phyloP scores from a whole-genome alignment of 495 filamentous ascomycete species.

The Xeromyces bisporus region DNA sequence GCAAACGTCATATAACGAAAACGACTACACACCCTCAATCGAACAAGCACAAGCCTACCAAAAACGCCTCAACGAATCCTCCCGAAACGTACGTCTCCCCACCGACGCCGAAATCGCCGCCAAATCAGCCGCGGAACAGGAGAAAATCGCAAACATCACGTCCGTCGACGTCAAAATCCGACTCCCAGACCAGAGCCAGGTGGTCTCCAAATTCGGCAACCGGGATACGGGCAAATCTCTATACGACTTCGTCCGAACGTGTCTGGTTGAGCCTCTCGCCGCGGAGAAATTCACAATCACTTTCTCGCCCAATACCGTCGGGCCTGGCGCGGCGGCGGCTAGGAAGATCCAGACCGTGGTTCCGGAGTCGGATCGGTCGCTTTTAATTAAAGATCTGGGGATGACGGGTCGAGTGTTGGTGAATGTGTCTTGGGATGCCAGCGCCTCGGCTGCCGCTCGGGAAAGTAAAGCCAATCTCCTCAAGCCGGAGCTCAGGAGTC shows the following conservation, averaged over 20 bases:
- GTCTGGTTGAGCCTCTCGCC: slow-evolving; percentile 16
- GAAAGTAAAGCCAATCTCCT: slow-evolving; percentile 29
- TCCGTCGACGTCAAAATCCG: slow-evolving; percentile 64
- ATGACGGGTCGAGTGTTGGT: slow-evolving; percentile 54
- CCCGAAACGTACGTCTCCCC: slow-evolving; percentile 46
- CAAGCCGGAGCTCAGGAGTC: slow-evolving; percentile 46
- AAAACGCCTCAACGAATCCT: slow-evolving; percentile 41
- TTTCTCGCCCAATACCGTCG: slow-evolving; percentile 9
- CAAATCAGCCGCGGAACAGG: slow-evolving; percentile 33
- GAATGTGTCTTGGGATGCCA: slow-evolving; percentile 61
- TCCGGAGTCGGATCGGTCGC: slow-evolving; percentile 29
- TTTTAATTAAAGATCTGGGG: slow-evolving; percentile 55
- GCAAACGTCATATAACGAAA: slow-evolving; percentile 42
- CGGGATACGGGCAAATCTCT: slow-evolving; percentile 45
- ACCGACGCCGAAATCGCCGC: slow-evolving; percentile 34
- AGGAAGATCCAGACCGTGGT: slow-evolving; percentile 19
- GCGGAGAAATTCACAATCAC: slow-evolving; percentile 36
- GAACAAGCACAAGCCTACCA: slow-evolving; percentile 76
- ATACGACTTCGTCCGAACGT: slow-evolving; percentile 47
- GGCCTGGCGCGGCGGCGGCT: slow-evolving; percentile 4
- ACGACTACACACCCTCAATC: slow-evolving; percentile 67
- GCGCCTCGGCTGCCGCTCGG: slow-evolving; percentile 27
- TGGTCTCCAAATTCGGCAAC: slow-evolving; percentile 45
- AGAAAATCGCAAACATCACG: slow-evolving; percentile 44
- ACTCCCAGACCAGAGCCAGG: slow-evolving; percentile 66